These are phyloP conservation scores for Cryphonectria naterciae DNA, from an alignment of 2,329 filamentous ascomycete species.

Conservation along the genomic window DNA sequence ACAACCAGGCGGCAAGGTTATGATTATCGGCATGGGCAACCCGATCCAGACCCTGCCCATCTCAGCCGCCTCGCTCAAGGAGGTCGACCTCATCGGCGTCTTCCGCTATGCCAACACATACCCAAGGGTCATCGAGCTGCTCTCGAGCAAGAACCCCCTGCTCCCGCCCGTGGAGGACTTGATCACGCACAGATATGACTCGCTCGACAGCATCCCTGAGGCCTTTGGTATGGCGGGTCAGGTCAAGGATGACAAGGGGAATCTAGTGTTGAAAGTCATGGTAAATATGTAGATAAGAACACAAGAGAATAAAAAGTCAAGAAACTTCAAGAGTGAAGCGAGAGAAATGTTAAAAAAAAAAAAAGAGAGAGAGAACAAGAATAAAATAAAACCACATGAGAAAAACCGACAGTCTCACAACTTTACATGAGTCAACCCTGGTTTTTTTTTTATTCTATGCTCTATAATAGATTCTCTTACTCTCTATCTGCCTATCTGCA, in stretches of 20 bases:
- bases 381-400: neutral
- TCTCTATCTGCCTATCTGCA: neutral
- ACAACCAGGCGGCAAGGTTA: conserved; percentile 68
- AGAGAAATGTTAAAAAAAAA: neutral
- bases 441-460: neutral
- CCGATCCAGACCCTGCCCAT: conserved; percentile 72
- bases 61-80: conserved; percentile 68
- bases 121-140: conserved; percentile 55
- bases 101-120: conserved; percentile 81
- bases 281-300: conserved; percentile 47
- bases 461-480: neutral
- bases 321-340: neutral
- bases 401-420: neutral
- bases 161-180: conserved; percentile 70
- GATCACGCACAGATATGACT: conserved; percentile 71
- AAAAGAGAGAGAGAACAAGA: neutral
- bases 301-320: neutral
- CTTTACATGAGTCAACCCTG: neutral
- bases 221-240: conserved; percentile 75
- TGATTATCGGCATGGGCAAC: conserved; percentile 75
- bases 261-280: conserved; percentile 76
- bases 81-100: conserved; percentile 72
- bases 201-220: conserved; percentile 63
- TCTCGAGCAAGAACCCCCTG: conserved; percentile 51
- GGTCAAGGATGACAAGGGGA: conserved; percentile 70